These are phyloP conservation scores for Rubroshorea leprosula DNA, from an alignment of 345 rosid genomes.

Conservation along the genomic window DNA sequence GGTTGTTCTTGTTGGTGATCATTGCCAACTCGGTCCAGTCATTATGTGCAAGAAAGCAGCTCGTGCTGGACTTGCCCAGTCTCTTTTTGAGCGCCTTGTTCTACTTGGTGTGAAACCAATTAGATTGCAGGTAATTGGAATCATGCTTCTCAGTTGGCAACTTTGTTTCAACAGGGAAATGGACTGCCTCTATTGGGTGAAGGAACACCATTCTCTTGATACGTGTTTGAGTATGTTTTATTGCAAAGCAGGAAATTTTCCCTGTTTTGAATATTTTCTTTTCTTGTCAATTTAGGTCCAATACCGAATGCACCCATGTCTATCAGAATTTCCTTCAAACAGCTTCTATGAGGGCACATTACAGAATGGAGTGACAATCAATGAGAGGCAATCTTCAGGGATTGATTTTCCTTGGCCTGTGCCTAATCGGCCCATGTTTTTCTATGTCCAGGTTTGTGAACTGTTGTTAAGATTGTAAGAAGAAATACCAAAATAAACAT, in stretches of 20 bases:
- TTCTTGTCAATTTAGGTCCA: constrained; percentile 59
- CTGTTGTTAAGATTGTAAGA: neutral
- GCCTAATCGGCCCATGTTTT: constrained; percentile 97
- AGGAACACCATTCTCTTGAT: no score
- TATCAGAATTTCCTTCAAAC: constrained; percentile 98
- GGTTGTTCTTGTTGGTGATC: constrained; percentile 99
- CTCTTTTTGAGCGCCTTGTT: constrained; percentile 96
- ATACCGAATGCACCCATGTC: constrained; percentile 96
- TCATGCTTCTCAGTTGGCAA: constrained; percentile 4
- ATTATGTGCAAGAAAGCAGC: constrained; percentile 99
- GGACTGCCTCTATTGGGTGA: no score
- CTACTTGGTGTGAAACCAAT: constrained; percentile 96
- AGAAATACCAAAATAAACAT: neutral
- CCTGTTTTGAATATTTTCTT: constrained; percentile 9
- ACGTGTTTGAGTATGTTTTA: no score
- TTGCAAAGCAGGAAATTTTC: no score
- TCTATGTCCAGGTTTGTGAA: constrained; percentile 82
- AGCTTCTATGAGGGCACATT: constrained; percentile 98
- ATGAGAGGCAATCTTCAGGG: constrained; percentile 87
- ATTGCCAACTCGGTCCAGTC: constrained; percentile 99
- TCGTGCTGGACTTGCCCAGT: constrained; percentile 98
- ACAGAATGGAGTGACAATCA: constrained; percentile 97
- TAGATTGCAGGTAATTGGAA: constrained; percentile 76
- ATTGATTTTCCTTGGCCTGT: constrained; percentile 99
- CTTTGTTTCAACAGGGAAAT: neutral